These are phyloP conservation scores for Colletotrichum camelliae DNA, from an alignment of 2,329 filamentous ascomycete species.

Conservation along the genomic window DNA sequence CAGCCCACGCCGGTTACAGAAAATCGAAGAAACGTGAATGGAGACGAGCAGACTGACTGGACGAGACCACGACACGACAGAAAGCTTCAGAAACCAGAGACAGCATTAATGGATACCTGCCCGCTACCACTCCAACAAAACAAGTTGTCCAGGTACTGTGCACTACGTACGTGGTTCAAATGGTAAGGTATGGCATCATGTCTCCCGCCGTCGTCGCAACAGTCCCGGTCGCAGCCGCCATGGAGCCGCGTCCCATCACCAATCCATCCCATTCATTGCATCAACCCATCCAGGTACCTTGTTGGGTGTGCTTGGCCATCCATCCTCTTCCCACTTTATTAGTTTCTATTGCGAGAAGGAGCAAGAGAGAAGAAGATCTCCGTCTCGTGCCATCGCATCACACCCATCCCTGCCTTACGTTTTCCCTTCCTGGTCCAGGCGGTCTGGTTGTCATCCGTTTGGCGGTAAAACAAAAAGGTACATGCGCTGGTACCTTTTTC, in stretches of 20 bases:
- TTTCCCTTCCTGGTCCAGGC: background rate
- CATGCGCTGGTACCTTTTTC: background rate
- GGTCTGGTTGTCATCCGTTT: background rate
- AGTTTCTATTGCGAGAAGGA: background rate
- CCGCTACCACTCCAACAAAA: background rate
- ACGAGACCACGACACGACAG: background rate
- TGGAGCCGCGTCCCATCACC: background rate
- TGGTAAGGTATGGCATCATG: slow-evolving; percentile 3
- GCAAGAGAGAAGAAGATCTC: background rate
- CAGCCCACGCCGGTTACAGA: background rate
- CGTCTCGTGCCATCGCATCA: background rate
- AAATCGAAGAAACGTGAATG: slow-evolving; percentile 1
- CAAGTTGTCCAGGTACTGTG: background rate
- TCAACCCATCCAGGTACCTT: background rate
- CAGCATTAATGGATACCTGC: background rate
- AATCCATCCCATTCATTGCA: background rate
- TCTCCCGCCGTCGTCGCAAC: background rate
- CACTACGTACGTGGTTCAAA: background rate
- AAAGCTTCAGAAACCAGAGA: background rate
- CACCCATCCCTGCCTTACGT: background rate
- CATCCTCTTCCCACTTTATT: background rate
- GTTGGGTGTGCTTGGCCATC: background rate
- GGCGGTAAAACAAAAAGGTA: background rate
- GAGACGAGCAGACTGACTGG: background rate
- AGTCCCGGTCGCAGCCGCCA: background rate